Conservation (phyloP, 2,329 filamentous ascomycete genomes). For the Fusarium continuum region DNA sequence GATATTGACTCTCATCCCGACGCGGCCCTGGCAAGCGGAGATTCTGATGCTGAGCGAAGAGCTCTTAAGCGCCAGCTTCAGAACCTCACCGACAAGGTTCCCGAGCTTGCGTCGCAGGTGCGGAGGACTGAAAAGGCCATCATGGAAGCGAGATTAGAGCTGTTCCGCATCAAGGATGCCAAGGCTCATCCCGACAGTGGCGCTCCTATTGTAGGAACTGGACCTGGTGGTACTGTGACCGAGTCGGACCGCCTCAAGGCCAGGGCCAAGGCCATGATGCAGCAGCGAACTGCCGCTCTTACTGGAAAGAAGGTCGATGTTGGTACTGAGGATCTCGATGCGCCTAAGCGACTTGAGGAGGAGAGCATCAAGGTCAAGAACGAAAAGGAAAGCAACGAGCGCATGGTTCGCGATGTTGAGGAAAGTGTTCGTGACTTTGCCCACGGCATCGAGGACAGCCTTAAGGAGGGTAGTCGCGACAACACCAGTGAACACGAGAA, state of each 20-base stretch:
- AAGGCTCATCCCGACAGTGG: constrained; percentile 88
- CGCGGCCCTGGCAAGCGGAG: constrained; percentile 70
- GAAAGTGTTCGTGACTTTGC: constrained; percentile 93
- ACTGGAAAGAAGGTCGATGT: constrained; percentile 82
- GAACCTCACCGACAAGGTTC: constrained; percentile 85
- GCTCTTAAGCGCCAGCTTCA: constrained; percentile 90
- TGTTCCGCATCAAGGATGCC: constrained; percentile 93
- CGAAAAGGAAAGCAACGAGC: constrained; percentile 93
- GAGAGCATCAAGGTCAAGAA: constrained; percentile 82
- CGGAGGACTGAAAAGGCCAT: constrained; percentile 91
- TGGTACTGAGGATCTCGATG: constrained; percentile 76
- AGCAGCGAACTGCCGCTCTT: constrained; percentile 91
- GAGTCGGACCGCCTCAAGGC: constrained; percentile 96
- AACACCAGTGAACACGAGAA: constrained; percentile 87
- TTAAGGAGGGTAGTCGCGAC: constrained; percentile 82
- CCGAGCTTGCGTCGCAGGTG: constrained; percentile 90
- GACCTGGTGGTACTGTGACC: constrained; percentile 87
- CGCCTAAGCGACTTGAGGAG: constrained; percentile 86
- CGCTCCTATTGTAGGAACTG: constrained; percentile 86
- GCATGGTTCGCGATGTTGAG: constrained; percentile 96
- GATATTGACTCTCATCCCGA: constrained; percentile 94
- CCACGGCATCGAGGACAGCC: constrained; percentile 81
- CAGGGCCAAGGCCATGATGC: constrained; percentile 97
- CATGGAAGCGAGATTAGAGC: constrained; percentile 87
- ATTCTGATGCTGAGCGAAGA: constrained; percentile 89